A percentile compares a stretch with the other conserved stretches of the same genome.
phyloP scores from a whole-genome alignment of 202 grass and related monocot genomes.

The Setaria viridis region DNA sequence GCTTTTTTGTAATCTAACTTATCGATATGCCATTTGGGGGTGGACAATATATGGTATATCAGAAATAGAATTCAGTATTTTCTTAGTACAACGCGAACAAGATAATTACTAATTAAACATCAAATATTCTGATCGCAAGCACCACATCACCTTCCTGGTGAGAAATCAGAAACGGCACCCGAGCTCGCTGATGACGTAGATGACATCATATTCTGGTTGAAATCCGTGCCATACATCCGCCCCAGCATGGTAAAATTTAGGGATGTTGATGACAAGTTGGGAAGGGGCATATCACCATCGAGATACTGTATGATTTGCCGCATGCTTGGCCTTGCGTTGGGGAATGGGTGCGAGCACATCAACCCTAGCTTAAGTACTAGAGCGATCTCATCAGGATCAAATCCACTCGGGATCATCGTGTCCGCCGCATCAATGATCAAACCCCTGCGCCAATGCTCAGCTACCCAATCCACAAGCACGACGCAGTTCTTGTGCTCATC shows the following conservation, averaged over 20 bases:
- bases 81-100: background rate
- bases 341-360: constrained; percentile 44
- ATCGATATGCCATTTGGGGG: too few species aligned
- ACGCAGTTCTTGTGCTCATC: background rate
- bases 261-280: background rate
- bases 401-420: background rate
- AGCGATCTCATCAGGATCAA: background rate
- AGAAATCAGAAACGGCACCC: constrained; percentile 34
- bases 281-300: constrained; percentile 7
- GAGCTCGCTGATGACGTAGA: background rate
- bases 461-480: constrained; percentile 29
- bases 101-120: background rate
- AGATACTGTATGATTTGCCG: constrained; percentile 44
- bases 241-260: background rate
- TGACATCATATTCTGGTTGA: background rate
- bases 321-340: constrained; percentile 37
- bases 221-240: background rate
- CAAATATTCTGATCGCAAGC: background rate
- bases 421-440: background rate
- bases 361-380: constrained; percentile 25
- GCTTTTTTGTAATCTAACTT: too few species aligned
- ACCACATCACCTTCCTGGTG: constrained; percentile 14
- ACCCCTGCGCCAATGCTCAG: constrained; percentile 23
- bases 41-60: too few species aligned
- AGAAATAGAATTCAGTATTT: background rate